phyloP scores from a whole-genome alignment of 2,329 filamentous ascomycete genomes.

The Cylindrodendrum hubeiense region DNA sequence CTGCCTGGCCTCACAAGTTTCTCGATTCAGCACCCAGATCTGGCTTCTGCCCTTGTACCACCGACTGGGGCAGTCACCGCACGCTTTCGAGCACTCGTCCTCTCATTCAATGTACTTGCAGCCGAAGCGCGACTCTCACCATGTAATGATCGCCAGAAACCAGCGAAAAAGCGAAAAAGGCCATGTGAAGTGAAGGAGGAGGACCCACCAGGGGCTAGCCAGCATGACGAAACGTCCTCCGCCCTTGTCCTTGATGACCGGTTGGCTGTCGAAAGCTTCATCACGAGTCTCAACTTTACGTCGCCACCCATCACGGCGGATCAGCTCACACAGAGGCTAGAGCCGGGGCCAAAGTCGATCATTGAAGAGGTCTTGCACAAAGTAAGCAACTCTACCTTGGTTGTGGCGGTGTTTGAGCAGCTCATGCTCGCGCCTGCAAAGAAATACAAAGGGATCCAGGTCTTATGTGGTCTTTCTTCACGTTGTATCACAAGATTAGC shows the following conservation, averaged over 20 bases:
- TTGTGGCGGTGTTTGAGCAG: slow-evolving; percentile 41
- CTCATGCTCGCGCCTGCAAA: slow-evolving; percentile 43
- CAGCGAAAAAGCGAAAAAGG: slow-evolving; percentile 29
- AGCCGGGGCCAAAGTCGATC: neutral
- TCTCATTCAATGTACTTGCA: slow-evolving; percentile 41
- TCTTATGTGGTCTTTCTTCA: slow-evolving; percentile 27
- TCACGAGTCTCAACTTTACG: slow-evolving; percentile 38
- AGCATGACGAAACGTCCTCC: slow-evolving; percentile 24
- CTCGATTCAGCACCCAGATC: slow-evolving; percentile 52
- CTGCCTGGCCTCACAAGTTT: slow-evolving; percentile 44
- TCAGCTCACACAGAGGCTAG: neutral
- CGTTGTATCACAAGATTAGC: slow-evolving; percentile 45
- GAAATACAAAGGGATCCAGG: slow-evolving; percentile 37
- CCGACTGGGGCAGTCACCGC: slow-evolving; percentile 43
- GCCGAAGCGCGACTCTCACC: neutral
- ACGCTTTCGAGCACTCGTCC: slow-evolving; percentile 43
- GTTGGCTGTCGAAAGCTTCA: slow-evolving; percentile 46
- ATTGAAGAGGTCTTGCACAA: slow-evolving; percentile 16
- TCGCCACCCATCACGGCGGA: neutral
- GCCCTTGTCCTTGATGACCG: slow-evolving; percentile 40
- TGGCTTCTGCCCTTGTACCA: slow-evolving; percentile 47
- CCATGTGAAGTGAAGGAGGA: neutral
- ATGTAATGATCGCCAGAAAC: neutral
- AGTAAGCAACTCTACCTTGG: slow-evolving; percentile 19
- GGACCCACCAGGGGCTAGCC: neutral